Evolutionary conservation across 306 rosid species (phyloP).

Genomic region (Vigna radiata): DNA sequence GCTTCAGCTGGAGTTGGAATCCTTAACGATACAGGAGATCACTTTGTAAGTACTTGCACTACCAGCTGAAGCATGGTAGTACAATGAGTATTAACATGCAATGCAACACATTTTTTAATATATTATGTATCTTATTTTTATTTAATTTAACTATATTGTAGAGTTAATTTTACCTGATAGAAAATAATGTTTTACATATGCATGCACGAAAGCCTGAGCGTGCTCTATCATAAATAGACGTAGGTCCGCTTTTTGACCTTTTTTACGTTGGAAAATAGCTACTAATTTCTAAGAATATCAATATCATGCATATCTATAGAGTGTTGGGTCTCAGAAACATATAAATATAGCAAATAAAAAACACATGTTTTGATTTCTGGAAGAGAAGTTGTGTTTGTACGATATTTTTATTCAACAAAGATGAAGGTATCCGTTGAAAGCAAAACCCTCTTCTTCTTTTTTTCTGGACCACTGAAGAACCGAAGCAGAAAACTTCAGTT

Average conservation of each 20-base stretch:
- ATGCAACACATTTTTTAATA: not conserved
- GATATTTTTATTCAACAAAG: too few relatives aligned
- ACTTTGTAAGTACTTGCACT: constrained; percentile 68
- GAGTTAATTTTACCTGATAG: not conserved
- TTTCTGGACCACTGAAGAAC: too few relatives aligned
- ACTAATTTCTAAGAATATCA: too few relatives aligned
- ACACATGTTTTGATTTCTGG: too few relatives aligned
- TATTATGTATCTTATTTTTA: not conserved
- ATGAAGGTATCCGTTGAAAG: too few relatives aligned
- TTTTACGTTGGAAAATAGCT: not conserved
- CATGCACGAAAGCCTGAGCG: not conserved
- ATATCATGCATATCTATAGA: too few relatives aligned
- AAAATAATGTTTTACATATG: not conserved
- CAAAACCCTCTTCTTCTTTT: too few relatives aligned
- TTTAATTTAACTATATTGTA: not conserved
- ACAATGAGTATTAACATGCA: not conserved
- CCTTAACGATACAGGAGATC: constrained; percentile 77
- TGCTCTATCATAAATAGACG: not conserved
- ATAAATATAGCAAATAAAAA: too few relatives aligned
- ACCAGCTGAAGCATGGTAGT: too few relatives aligned
- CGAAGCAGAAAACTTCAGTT: too few relatives aligned
- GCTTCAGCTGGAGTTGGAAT: constrained; percentile 84
- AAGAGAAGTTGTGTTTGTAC: too few relatives aligned
- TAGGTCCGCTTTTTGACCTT: not conserved
- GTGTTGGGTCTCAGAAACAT: too few relatives aligned